Evolutionary conservation across 108 stramenopile genomes (phyloP).

Genomic region (Licmophora abbreviata): DNA sequence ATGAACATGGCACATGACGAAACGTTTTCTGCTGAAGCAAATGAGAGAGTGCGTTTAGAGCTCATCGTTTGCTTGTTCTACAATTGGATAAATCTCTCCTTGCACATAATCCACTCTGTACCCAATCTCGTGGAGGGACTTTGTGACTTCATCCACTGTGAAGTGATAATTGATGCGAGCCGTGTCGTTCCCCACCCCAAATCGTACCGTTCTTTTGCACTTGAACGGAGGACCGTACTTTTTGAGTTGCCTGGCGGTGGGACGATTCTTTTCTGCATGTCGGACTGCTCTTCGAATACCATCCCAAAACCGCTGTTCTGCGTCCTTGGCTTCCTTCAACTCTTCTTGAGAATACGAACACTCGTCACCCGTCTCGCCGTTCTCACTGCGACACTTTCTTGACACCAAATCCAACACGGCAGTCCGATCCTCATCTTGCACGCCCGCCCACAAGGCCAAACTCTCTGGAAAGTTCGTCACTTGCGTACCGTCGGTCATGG

Average conservation of each 20-base stretch:
- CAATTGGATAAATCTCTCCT: too few species aligned
- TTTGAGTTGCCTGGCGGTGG: not conserved
- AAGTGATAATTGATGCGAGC: slow-evolving; percentile 23
- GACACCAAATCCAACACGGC: slow-evolving; percentile 1
- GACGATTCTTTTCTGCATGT: slow-evolving; percentile 14
- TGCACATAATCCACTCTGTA: not conserved
- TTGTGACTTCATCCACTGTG: not conserved
- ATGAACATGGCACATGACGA: too few species aligned
- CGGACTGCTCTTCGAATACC: slow-evolving; percentile 14
- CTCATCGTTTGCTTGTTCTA: too few species aligned
- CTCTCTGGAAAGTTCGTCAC: slow-evolving; percentile 36
- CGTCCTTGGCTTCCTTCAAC: slow-evolving; percentile 6
- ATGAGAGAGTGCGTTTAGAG: too few species aligned
- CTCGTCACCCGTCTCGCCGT: not conserved
- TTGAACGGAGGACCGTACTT: slow-evolving; percentile 11
- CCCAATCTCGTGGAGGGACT: not conserved
- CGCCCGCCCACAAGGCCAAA: slow-evolving; percentile 26
- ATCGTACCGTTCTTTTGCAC: slow-evolving; percentile 26
- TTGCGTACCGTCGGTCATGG: slow-evolving; percentile 29
- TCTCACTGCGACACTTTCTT: not conserved
- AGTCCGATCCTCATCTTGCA: slow-evolving; percentile 10
- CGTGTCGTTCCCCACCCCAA: slow-evolving; percentile 24
- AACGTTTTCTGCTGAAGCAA: too few species aligned
- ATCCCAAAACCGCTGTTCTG: slow-evolving; percentile 15
- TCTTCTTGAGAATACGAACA: too few species aligned